These are phyloP conservation scores for Bassia scoparia DNA, from an alignment of 148 eudicot genomes.

Conservation along the genomic window DNA sequence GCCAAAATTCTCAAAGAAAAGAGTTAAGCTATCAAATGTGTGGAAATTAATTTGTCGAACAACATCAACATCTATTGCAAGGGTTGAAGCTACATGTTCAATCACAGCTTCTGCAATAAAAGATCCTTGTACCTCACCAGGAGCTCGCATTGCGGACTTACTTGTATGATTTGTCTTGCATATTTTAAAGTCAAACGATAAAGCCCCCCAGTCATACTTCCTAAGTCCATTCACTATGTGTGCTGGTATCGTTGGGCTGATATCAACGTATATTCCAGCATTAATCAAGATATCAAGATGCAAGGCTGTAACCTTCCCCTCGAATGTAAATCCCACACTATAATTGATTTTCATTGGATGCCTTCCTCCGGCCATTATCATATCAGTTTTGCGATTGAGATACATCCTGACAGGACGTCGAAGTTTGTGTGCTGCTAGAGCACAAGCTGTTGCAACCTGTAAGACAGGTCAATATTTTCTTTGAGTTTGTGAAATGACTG, in stretches of 20 bases:
- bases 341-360: conserved; percentile 91
- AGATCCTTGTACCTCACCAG: conserved; percentile 78
- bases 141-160: conserved; percentile 85
- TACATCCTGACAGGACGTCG: conserved; percentile 71
- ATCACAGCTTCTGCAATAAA: conserved; percentile 81
- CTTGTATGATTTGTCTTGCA: conserved; percentile 80
- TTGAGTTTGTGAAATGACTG: neutral
- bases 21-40: conserved; percentile 48
- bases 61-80: conserved; percentile 57
- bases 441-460: conserved; percentile 79
- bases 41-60: conserved; percentile 66
- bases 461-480: neutral
- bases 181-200: conserved; percentile 65
- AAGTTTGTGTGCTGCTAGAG: conserved; percentile 81
- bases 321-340: conserved; percentile 76
- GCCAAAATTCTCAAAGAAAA: conserved; percentile 43
- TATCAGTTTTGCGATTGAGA: conserved; percentile 78
- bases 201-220: conserved; percentile 87
- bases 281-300: conserved; percentile 58
- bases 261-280: conserved; percentile 51
- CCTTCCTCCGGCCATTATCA: conserved; percentile 87
- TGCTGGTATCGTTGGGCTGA: conserved; percentile 57
- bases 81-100: conserved; percentile 70
- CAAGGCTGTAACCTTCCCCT: conserved; percentile 82
- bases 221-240: conserved; percentile 45